Evolutionary conservation across 192 early-diverging fungal species (phyloP).

Genomic region (Backusella westeae): DNA sequence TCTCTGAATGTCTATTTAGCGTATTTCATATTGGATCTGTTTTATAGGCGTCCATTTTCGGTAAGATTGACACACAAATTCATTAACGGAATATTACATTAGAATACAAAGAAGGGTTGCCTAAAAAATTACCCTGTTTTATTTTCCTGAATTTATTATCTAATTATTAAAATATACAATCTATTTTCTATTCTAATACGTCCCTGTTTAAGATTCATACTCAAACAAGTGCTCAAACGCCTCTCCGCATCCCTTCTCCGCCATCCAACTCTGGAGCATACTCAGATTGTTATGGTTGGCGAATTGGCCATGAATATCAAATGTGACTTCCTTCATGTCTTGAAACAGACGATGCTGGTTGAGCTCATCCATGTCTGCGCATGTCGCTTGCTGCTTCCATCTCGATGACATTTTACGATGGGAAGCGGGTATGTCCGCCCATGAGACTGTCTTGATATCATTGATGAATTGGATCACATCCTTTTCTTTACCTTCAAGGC

Average conservation of each 20-base stretch:
- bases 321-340: conserved; percentile 24
- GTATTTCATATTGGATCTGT: too few species aligned
- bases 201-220: not conserved
- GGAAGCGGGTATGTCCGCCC: conserved; percentile 21
- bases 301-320: conserved; percentile 24
- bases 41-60: too few species aligned
- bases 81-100: too few species aligned
- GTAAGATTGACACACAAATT: too few species aligned
- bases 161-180: too few species aligned
- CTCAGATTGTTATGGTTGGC: conserved; percentile 18
- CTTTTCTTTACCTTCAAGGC: conserved; percentile 28
- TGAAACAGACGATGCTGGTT: not conserved
- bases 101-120: too few species aligned
- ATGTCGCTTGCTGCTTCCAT: conserved; percentile 9
- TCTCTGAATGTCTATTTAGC: too few species aligned
- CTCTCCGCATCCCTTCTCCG: conserved; percentile 6
- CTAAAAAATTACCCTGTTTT: too few species aligned
- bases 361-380: not conserved
- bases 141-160: too few species aligned
- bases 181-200: too few species aligned
- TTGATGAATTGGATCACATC: conserved; percentile 17
- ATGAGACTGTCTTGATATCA: conserved; percentile 29
- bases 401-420: conserved; percentile 21
- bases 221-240: conserved; percentile 27
- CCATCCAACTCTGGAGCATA: conserved; percentile 20